A percentile compares a stretch with the other conserved stretches of the same genome.
Conservation (phyloP, 163 green algal species). For the Prototheca stagnorum region DNA sequence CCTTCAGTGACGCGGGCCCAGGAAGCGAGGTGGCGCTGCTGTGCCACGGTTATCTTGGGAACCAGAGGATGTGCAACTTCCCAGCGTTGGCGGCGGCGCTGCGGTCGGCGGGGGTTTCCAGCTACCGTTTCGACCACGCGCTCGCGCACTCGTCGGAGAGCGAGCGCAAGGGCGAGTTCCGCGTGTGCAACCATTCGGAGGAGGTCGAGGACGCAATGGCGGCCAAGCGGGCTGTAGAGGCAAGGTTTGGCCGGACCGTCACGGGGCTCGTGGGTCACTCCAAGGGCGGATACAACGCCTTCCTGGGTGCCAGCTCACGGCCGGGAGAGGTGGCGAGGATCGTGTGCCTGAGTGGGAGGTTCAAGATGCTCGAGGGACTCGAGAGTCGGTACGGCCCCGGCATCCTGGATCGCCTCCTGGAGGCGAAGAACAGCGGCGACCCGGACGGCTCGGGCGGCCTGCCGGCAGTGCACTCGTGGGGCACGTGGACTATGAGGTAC, state of each 20-base stretch:
- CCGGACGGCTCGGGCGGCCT: too few species aligned
- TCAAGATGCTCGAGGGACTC: slow-evolving; percentile 10
- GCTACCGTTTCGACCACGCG: slow-evolving; percentile 23
- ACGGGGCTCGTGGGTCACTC: slow-evolving; percentile 18
- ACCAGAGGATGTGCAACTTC: slow-evolving; percentile 19
- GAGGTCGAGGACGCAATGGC: slow-evolving; percentile 7
- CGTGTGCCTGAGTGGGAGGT: slow-evolving; percentile 15
- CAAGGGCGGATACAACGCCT: slow-evolving; percentile 18
- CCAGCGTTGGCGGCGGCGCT: slow-evolving; percentile 9
- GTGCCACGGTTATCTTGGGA: slow-evolving; percentile 22
- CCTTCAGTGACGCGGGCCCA: too few species aligned
- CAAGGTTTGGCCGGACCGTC: slow-evolving; percentile 3
- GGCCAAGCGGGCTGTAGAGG: background rate
- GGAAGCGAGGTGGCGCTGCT: too few species aligned
- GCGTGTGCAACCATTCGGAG: slow-evolving; percentile 19
- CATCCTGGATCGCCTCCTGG: slow-evolving; percentile 14
- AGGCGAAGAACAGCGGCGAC: too few species aligned
- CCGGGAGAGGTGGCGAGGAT: slow-evolving; percentile 7
- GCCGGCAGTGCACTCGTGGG: too few species aligned
- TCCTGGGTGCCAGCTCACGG: slow-evolving; percentile 6
- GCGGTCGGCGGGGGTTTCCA: slow-evolving; percentile 5
- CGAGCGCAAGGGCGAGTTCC: slow-evolving; percentile 12
- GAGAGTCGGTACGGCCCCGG: slow-evolving; percentile 16
- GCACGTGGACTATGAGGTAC: too few species aligned
- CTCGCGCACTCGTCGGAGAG: slow-evolving; percentile 4